Evolutionary conservation across 1,284 basidiomycete genomes (phyloP), one percentile per base, ranked within the genome.

Genomic region (Ustilago nuda): DNA sequence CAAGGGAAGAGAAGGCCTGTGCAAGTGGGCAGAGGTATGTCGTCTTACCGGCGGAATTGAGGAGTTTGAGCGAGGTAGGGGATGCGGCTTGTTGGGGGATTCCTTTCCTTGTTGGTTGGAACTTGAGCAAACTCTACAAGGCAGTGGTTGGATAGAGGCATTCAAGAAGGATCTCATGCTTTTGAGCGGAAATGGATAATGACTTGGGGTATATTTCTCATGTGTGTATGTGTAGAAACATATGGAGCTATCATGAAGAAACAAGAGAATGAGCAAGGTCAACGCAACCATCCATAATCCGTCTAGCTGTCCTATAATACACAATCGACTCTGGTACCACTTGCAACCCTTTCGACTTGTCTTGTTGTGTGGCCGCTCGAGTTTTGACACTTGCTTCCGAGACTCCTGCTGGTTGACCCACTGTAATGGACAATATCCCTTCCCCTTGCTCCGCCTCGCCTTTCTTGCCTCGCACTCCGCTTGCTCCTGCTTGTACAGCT

Each of bases 351-450:
- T 51, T 39, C 6, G 1, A 8, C 4, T 39, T 27, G 17, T 71
- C 65, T 1, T 35, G 9, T 13, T 48, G 11, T 1, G 55, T 51
- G 1, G 63, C 58, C 1, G 52, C n/a, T 7, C 46, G 30, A 0
- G 78, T 51, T 45, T 71, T 68, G 53, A 80, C 76, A 33, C 73
- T 77, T 17, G 82, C 76, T 9, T 71, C 68, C 2, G 82, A 76
- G 2, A 80, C 65, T 6, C 84, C 84, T 0, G 83, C 82, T 17
- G 84, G 82, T 45, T 85, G 84, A 23, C 83, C 84, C 0, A 85
- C 81, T 7, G 68, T 73, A 12, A 85, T 67, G 8, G 72, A 73
- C 19, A 66, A 17, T 32, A 81, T 61, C 13, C n/a, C 46, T 1
- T 12, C 41, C 13, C 23, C 30, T n/a, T 23, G 15, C 4, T 48